Evolutionary conservation across 108 stramenopile species (phyloP).

Genomic region (Cyclotella cryptica): DNA sequence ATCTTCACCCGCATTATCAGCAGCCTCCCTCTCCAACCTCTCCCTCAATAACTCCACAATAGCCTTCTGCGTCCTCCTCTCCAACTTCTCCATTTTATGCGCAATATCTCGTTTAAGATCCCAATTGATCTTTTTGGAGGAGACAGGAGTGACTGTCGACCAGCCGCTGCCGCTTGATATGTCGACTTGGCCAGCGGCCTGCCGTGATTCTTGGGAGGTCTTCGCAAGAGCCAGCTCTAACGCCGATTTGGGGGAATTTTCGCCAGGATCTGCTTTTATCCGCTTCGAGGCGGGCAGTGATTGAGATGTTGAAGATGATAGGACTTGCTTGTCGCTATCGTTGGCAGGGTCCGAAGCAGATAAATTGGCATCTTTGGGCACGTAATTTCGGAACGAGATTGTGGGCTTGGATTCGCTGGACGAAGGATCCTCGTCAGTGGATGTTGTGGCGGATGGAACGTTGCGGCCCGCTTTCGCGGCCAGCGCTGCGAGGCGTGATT

Average conservation of each 20-base stretch:
- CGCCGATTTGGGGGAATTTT: conserved; percentile 35
- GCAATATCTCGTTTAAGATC: conserved; percentile 87
- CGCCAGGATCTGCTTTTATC: conserved; percentile 34
- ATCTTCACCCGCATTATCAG: conserved; percentile 36
- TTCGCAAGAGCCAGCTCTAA: conserved; percentile 65
- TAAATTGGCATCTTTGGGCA: conserved; percentile 61
- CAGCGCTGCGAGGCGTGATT: conserved; percentile 78
- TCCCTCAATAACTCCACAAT: conserved; percentile 78
- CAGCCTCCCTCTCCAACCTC: conserved; percentile 75
- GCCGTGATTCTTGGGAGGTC: conserved; percentile 57
- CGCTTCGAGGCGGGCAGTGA: conserved; percentile 19
- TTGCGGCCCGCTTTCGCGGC: conserved; percentile 75
- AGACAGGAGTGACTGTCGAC: conserved; percentile 37
- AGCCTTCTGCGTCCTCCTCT: conserved; percentile 75
- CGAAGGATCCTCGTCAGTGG: conserved; percentile 18
- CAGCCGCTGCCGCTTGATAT: conserved; percentile 21
- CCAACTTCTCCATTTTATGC: conserved; percentile 73
- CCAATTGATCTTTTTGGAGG: conserved; percentile 85
- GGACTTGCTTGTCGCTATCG: not conserved
- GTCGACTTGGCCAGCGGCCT: conserved; percentile 43
- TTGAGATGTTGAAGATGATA: not conserved
- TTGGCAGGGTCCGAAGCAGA: conserved; percentile 10
- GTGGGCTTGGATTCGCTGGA: conserved; percentile 29
- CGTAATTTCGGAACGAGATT: conserved; percentile 74
- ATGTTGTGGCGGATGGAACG: conserved; percentile 9